These are phyloP conservation scores for Echeveria elegans DNA, from an alignment of 164 flowering plant species.

Conservation along the genomic window DNA sequence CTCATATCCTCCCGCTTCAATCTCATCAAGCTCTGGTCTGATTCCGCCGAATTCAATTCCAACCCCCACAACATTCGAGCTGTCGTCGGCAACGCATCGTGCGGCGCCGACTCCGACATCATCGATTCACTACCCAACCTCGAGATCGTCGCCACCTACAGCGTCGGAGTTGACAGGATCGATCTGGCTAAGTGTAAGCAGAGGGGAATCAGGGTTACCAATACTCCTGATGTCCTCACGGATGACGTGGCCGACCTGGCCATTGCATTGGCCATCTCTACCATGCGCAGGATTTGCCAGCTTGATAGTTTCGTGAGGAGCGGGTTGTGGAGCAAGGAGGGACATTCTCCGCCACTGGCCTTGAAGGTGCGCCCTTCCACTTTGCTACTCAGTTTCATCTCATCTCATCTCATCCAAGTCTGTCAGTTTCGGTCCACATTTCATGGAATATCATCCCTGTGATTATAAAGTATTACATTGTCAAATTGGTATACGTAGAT, in stretches of 20 bases:
- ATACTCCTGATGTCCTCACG: slow-evolving; percentile 33
- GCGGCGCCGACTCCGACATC: slow-evolving; percentile 46
- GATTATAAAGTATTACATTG: too few species aligned
- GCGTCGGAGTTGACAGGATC: slow-evolving; percentile 41
- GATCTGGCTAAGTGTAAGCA: slow-evolving; percentile 38
- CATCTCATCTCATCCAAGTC: too few species aligned
- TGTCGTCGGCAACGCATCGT: slow-evolving; percentile 40
- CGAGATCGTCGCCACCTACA: slow-evolving; percentile 52
- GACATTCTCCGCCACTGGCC: neutral
- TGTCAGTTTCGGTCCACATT: too few species aligned
- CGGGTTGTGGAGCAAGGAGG: slow-evolving; percentile 36
- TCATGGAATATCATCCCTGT: too few species aligned
- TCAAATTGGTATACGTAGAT: neutral
- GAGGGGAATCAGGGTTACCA: slow-evolving; percentile 35
- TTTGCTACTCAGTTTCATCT: too few species aligned
- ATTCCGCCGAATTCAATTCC: slow-evolving; percentile 11
- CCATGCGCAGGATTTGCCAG: slow-evolving; percentile 32
- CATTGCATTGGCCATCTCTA: slow-evolving; percentile 30
- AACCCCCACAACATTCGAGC: slow-evolving; percentile 47
- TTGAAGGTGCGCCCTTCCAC: neutral
- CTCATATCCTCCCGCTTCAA: slow-evolving; percentile 50
- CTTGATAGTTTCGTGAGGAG: slow-evolving; percentile 39
- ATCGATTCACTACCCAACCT: slow-evolving; percentile 61
- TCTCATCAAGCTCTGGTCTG: slow-evolving; percentile 43
- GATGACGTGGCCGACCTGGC: slow-evolving; percentile 47